Percentiles rank a stretch among this genome's conserved stretches.
Conservation (phyloP, 2,329 filamentous ascomycete genomes). For the Paecilomyces sp. region DNA sequence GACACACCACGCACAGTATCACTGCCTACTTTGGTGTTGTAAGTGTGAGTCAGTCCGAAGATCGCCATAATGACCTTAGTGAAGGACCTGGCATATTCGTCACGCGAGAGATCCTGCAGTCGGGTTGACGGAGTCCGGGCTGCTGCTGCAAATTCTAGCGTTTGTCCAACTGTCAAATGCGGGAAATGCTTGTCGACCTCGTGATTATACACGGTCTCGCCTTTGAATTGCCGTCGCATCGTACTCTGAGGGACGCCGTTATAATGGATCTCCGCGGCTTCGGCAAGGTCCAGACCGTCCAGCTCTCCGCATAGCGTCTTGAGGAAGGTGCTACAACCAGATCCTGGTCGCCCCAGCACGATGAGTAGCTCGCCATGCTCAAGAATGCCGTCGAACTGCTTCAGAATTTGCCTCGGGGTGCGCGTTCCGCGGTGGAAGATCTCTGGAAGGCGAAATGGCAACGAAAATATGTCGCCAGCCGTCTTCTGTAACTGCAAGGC, state of each 20-base stretch:
- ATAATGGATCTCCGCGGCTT: slow-evolving; percentile 3
- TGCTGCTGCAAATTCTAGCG: slow-evolving; percentile 67
- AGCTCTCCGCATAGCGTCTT: slow-evolving; percentile 45
- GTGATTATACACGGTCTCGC: slow-evolving; percentile 29
- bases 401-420: too few species aligned
- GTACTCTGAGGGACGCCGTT: slow-evolving; percentile 3
- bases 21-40: slow-evolving; percentile 39
- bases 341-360: slow-evolving; percentile 42
- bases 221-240: slow-evolving; percentile 6
- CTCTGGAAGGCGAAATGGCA: too few species aligned
- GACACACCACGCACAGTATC: slow-evolving; percentile 49
- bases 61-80: slow-evolving; percentile 36
- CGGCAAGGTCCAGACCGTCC: slow-evolving; percentile 2
- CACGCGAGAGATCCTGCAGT: slow-evolving; percentile 20
- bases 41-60: slow-evolving; percentile 44
- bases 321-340: slow-evolving; percentile 46
- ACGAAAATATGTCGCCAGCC: too few species aligned
- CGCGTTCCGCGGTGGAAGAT: too few species aligned
- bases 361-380: slow-evolving; percentile 45
- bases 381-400: slow-evolving; percentile 35
- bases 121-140: slow-evolving; percentile 44
- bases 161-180: slow-evolving; percentile 67
- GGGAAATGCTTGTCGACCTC: slow-evolving; percentile 75
- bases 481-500: too few species aligned
- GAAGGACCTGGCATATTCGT: too few species aligned